These are phyloP conservation scores for Seminavis robusta DNA, from an alignment of 108 stramenopile species.

Conservation along the genomic window DNA sequence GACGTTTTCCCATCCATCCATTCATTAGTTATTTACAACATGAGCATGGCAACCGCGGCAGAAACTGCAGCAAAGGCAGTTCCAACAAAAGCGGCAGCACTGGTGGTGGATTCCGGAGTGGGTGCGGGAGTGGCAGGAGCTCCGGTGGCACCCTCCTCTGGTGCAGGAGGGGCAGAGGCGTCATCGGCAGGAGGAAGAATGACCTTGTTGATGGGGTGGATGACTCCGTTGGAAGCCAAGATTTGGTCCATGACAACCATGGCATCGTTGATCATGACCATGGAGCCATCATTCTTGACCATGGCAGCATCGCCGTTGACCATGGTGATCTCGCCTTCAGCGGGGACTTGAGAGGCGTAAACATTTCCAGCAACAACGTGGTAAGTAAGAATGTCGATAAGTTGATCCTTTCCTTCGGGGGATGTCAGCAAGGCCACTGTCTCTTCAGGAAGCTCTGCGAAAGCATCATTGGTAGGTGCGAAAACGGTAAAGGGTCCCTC, in stretches of 20 bases:
- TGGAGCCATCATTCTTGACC: neutral
- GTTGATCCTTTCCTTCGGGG: neutral
- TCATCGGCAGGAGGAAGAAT: too few species aligned
- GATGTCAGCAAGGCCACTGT: conserved; percentile 4
- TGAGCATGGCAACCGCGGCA: too few species aligned
- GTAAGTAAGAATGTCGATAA: conserved; percentile 11
- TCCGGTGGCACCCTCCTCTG: too few species aligned
- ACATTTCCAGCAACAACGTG: conserved; percentile 1
- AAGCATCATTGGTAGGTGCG: conserved; percentile 12
- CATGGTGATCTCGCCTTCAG: neutral
- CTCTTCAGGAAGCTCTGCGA: neutral
- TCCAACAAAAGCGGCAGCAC: too few species aligned
- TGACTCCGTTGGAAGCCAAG: neutral
- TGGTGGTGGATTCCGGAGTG: too few species aligned
- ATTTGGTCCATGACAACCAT: neutral
- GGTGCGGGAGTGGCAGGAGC: too few species aligned
- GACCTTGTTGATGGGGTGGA: too few species aligned
- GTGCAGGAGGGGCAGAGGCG: too few species aligned
- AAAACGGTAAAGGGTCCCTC: conserved; percentile 13
- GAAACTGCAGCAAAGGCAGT: too few species aligned
- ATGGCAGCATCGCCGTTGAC: neutral
- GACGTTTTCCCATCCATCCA: too few species aligned
- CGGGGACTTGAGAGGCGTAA: neutral
- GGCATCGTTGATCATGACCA: neutral
- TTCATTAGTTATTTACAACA: too few species aligned